These are phyloP conservation scores for Podospora pseudoanserina DNA, from an alignment of 495 filamentous ascomycete genomes.

Conservation along the genomic window DNA sequence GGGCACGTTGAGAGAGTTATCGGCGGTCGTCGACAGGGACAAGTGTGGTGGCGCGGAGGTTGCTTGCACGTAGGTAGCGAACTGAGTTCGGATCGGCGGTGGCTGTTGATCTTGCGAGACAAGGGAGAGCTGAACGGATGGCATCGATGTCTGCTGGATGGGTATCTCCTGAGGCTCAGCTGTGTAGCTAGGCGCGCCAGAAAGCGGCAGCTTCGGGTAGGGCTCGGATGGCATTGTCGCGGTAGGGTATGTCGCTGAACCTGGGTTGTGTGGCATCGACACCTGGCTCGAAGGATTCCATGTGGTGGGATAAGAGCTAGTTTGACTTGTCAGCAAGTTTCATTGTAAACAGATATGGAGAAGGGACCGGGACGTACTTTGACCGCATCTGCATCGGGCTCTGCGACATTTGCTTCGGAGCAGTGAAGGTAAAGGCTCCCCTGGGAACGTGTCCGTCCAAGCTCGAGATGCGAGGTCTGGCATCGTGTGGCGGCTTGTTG, in stretches of 20 bases:
- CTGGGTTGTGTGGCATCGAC: slow-evolving; percentile 40
- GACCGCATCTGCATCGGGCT: slow-evolving; percentile 52
- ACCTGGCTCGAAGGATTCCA: slow-evolving; percentile 41
- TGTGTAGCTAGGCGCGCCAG: slow-evolving; percentile 40
- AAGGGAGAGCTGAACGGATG: slow-evolving; percentile 47
- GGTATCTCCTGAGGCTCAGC: slow-evolving; percentile 49
- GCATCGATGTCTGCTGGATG: slow-evolving; percentile 48
- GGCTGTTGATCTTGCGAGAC: slow-evolving; percentile 38
- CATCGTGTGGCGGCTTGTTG: slow-evolving; percentile 49
- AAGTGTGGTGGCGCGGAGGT: slow-evolving; percentile 43
- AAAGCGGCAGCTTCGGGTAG: slow-evolving; percentile 47
- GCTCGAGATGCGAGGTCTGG: slow-evolving; percentile 42
- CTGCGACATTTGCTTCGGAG: slow-evolving; percentile 47
- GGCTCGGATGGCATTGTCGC: slow-evolving; percentile 41
- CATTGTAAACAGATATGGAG: neutral
- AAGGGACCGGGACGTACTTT: slow-evolving; percentile 40
- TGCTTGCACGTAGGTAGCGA: slow-evolving; percentile 43
- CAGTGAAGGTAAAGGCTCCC: slow-evolving; percentile 52
- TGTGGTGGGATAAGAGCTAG: slow-evolving; percentile 35
- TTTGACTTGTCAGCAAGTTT: slow-evolving; percentile 4
- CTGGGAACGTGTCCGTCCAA: slow-evolving; percentile 43
- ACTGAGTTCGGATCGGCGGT: slow-evolving; percentile 46
- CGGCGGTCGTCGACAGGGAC: slow-evolving; percentile 39
- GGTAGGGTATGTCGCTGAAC: slow-evolving; percentile 39
- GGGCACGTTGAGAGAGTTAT: slow-evolving; percentile 41